A percentile compares a stretch with the other conserved stretches of the same genome.
Evolutionary conservation across 768 basidiomycete species (phyloP).

Genomic region (Gymnopilus dilepis): DNA sequence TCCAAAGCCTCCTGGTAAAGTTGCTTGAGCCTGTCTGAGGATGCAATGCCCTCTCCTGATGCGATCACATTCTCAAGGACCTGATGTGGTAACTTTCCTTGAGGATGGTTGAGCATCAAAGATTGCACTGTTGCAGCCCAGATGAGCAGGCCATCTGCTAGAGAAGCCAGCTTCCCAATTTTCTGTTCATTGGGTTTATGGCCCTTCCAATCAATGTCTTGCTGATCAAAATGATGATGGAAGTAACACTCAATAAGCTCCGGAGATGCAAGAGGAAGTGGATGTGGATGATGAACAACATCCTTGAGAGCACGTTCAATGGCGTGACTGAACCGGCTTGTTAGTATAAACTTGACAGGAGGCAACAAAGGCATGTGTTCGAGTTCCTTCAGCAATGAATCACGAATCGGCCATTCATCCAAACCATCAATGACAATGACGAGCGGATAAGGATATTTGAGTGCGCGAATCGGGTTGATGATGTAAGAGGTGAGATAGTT

Average conservation of each 20-base stretch:
- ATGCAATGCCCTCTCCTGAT: not conserved
- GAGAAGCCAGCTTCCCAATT: not conserved
- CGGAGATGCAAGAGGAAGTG: not conserved
- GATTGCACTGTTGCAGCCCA: slow-evolving; percentile 11
- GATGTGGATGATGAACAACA: not conserved
- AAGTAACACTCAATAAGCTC: not conserved
- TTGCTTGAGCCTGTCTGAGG: not conserved
- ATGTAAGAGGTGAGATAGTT: not conserved
- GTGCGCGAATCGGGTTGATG: not conserved
- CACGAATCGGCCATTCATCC: not conserved
- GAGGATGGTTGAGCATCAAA: not conserved
- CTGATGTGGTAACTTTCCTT: not conserved
- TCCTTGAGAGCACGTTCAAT: not conserved
- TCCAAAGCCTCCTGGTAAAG: too few species aligned
- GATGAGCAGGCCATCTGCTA: slow-evolving; percentile 4
- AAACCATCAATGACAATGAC: slow-evolving; percentile 7
- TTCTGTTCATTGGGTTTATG: not conserved
- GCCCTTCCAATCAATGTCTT: not conserved
- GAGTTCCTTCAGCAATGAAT: not conserved
- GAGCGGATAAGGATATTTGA: slow-evolving; percentile 7
- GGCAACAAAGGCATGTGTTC: not conserved
- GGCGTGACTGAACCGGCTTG: not conserved
- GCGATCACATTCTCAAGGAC: slow-evolving; percentile 1
- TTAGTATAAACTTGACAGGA: not conserved
- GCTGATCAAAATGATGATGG: not conserved